Percentiles rank a stretch among this genome's conserved stretches.
Evolutionary conservation across 495 filamentous ascomycete genomes (phyloP).

Genomic region (Viridothelium virens): DNA sequence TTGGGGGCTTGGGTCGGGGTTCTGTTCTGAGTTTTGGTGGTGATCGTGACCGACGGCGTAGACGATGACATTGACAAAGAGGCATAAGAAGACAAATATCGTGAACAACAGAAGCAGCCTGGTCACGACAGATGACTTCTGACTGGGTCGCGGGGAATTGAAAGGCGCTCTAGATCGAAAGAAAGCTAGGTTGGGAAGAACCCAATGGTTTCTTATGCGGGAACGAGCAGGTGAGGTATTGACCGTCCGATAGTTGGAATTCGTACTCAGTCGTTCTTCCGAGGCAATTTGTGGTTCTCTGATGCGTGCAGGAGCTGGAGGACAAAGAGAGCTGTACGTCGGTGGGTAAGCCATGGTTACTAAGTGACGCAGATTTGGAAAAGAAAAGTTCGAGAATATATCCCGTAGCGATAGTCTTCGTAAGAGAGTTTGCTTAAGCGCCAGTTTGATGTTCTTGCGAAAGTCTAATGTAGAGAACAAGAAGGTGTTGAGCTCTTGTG

Average conservation of each 20-base stretch:
- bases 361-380: neutral
- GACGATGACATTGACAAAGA: neutral
- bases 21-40: neutral
- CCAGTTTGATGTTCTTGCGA: no score
- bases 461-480: no score
- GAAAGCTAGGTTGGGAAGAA: no score
- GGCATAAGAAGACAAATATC: neutral
- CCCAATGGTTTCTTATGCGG: neutral
- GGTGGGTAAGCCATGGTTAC: neutral
- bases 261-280: neutral
- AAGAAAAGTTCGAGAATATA: neutral
- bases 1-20: no score
- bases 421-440: no score
- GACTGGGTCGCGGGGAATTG: no score
- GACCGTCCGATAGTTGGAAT: neutral
- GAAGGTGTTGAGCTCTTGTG: no score
- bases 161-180: no score
- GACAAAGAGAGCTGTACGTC: neutral
- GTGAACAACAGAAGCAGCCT: neutral
- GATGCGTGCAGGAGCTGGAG: neutral
- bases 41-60: neutral
- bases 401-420: neutral
- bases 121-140: neutral
- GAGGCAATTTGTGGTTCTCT: neutral
- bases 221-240: neutral